These are phyloP conservation scores for Ascochyta viciae-villosae DNA, from an alignment of 2,329 filamentous ascomycete species.

Conservation along the genomic window DNA sequence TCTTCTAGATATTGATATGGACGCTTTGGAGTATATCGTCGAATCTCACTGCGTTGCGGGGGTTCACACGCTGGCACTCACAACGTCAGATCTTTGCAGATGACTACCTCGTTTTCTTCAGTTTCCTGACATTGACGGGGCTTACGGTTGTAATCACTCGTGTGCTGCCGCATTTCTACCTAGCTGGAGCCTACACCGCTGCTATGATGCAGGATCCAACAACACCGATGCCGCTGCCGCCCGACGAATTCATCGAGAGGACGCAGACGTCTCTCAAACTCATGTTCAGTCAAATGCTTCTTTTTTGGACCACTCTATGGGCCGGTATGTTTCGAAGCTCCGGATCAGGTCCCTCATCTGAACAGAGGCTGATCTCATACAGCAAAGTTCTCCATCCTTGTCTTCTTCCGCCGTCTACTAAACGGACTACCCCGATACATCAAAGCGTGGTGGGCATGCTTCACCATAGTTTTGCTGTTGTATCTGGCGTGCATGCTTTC, in stretches of 20 bases:
- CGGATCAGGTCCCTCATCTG: neutral
- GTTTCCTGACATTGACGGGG: constrained; percentile 1
- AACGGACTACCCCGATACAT: neutral
- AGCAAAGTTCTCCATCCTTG: constrained; percentile 7
- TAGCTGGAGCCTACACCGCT: constrained; percentile 2
- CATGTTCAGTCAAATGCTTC: constrained; percentile 16
- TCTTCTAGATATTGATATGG: neutral
- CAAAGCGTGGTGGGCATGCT: constrained; percentile 4
- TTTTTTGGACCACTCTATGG: constrained; percentile 15
- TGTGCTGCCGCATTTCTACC: constrained; percentile 12
- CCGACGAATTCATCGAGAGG: neutral
- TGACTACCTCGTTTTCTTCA: constrained; percentile 4
- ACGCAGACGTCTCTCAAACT: constrained; percentile 7
- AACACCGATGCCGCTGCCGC: constrained; percentile 3
- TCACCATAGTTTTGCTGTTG: constrained; percentile 4
- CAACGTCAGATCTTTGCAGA: neutral
- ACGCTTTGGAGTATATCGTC: neutral
- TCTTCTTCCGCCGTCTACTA: constrained; percentile 5
- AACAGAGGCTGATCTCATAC: too few relatives aligned
- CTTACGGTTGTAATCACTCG: neutral
- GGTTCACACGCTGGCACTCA: neutral
- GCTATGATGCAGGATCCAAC: neutral
- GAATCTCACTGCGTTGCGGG: neutral
- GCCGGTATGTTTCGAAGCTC: neutral
- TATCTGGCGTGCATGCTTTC: constrained; percentile 13